A percentile compares a stretch with the other conserved stretches of the same genome.
Evolutionary conservation across 441 rosid genomes (phyloP).

Genomic region (Pelargonium citronellum): DNA sequence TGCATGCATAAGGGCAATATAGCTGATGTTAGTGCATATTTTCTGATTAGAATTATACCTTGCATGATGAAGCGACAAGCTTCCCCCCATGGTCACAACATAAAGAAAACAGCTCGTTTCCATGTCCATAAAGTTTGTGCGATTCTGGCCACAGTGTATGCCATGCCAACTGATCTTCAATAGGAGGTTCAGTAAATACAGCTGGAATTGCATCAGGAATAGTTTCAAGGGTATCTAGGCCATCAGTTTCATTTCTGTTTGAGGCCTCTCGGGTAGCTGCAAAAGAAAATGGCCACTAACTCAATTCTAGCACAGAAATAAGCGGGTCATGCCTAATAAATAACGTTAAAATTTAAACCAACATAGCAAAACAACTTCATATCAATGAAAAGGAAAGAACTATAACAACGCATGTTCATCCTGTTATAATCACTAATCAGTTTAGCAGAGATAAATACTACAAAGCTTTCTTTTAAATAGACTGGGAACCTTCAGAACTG

Average conservation of each 20-base stretch:
- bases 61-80: conserved; percentile 89
- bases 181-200: conserved; percentile 73
- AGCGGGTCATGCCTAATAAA: not conserved
- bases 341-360: conserved; percentile 1
- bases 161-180: conserved; percentile 90
- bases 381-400: too few relatives aligned
- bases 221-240: conserved; percentile 73
- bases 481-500: too few relatives aligned
- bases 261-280: conserved; percentile 56
- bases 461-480: too few relatives aligned
- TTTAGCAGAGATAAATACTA: too few relatives aligned
- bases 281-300: conserved; percentile 18
- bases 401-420: too few relatives aligned
- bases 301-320: conserved; percentile 3
- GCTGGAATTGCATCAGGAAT: conserved; percentile 88
- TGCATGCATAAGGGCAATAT: too few relatives aligned
- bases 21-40: too few relatives aligned
- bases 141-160: conserved; percentile 93
- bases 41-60: conserved; percentile 30
- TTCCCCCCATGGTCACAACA: conserved; percentile 71
- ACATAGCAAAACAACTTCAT: too few relatives aligned
- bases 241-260: conserved; percentile 47
- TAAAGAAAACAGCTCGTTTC: conserved; percentile 83
- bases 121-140: conserved; percentile 92
- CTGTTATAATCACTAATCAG: too few relatives aligned